Base-by-base conservation (phyloP, 1,139 yeast species). In the Lodderomyces oxycetoniae region DNA sequence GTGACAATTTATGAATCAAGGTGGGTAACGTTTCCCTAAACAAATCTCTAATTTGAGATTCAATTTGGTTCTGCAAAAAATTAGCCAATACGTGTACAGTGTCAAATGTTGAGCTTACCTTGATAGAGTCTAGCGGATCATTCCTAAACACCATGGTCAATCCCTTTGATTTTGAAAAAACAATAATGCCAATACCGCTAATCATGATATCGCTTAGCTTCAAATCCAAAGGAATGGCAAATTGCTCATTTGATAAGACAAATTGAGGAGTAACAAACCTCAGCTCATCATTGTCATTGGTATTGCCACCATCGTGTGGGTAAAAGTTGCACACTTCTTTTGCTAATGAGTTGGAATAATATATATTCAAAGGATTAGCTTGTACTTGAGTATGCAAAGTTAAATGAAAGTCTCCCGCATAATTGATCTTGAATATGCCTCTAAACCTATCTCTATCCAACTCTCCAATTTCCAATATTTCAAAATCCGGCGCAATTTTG, bases 21-120 rank as follows among this genome's bases (percentile, higher is more conserved):
- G 87, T 79, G 1, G 96, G 96, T 37, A 87, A 65, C 32, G 88
- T 84, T 53, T 87, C 95, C 41, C 93, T 68, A 58, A 87, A 86
- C 44, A 87, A 61, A 36, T 81, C 86, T 36, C 94, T 63, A 28
- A 87, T 80, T 54, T 85, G 93, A 37, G 69, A 73, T 53, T 87
- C 95, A 42, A 87, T 87, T 53, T 86, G 93, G 31, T 74, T 74
- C 51, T 87, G 95, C 38, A 87, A 60, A 46, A 85, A 84, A 41
- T 78, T 73, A 12, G 94, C 93, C 49, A 87, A 76, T 1, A 87
- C 89, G 37, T 84, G 86, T 27, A 87, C 83, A 28, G 82, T 77
- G 56, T 87, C 95, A 59, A 87, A 86, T 10, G 95, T 82, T 6
- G 94, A 83, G 39, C 80, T 77, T 7, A 87, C 95, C 44, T 79